phyloP scores from a whole-genome alignment of 2,329 filamentous ascomycete genomes.

The Colletotrichum shisoi region DNA sequence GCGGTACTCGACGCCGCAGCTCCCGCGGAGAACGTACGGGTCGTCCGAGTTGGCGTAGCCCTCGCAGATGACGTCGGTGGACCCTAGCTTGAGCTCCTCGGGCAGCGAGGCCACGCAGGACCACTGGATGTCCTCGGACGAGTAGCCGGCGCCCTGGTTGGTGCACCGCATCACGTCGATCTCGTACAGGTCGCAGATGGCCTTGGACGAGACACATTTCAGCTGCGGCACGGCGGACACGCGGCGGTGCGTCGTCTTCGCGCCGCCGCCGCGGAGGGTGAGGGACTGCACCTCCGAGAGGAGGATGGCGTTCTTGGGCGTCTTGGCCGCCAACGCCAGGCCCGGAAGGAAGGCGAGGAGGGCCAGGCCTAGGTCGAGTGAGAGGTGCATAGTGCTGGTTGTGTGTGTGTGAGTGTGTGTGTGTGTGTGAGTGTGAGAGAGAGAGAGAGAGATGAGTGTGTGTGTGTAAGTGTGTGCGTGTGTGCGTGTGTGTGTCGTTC shows the following conservation, averaged over 20 bases:
- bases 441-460: too few relatives aligned
- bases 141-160: constrained; percentile 84
- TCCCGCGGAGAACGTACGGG: constrained; percentile 86
- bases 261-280: constrained; percentile 72
- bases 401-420: background rate
- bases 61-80: constrained; percentile 91
- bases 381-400: constrained; percentile 44
- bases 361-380: constrained; percentile 39
- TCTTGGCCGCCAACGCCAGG: constrained; percentile 40
- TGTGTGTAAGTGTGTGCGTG: background rate
- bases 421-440: too few relatives aligned
- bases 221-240: constrained; percentile 80
- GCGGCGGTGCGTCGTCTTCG: constrained; percentile 77
- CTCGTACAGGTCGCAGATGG: constrained; percentile 72
- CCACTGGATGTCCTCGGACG: constrained; percentile 85
- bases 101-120: constrained; percentile 75
- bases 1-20: constrained; percentile 90
- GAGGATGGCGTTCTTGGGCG: constrained; percentile 62
- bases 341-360: constrained; percentile 35
- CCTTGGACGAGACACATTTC: constrained; percentile 72
- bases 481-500: constrained; percentile 14
- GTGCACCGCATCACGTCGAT: constrained; percentile 88
- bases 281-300: constrained; percentile 74
- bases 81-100: constrained; percentile 73
- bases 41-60: constrained; percentile 82